These are phyloP conservation scores for Primulina tabacum DNA, from an alignment of 257 asterid genomes.

Conservation along the genomic window DNA sequence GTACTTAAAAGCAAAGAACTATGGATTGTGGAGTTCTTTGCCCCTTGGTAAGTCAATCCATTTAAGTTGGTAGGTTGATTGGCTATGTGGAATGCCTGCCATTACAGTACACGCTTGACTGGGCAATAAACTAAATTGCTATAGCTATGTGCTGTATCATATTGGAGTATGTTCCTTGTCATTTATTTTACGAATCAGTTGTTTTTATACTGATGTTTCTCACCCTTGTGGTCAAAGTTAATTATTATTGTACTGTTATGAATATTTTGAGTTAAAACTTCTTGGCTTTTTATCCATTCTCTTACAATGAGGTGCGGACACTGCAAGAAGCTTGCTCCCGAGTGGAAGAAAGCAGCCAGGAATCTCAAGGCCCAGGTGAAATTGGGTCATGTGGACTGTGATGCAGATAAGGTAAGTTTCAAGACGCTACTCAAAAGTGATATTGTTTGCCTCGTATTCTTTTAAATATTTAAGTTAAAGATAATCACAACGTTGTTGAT, in stretches of 20 bases:
- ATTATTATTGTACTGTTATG: neutral
- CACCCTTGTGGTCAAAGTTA: neutral
- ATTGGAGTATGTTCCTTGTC: neutral
- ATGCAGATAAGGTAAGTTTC: slow-evolving; percentile 72
- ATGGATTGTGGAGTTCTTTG: slow-evolving; percentile 96
- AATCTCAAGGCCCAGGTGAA: slow-evolving; percentile 88
- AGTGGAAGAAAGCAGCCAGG: slow-evolving; percentile 96
- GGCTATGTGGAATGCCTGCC: neutral
- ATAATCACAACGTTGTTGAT: slow-evolving; percentile 11
- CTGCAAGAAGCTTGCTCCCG: slow-evolving; percentile 98
- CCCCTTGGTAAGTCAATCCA: slow-evolving; percentile 73
- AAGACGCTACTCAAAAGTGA: slow-evolving; percentile 8
- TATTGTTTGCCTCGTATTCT: slow-evolving; percentile 3
- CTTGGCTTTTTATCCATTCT: slow-evolving; percentile 9
- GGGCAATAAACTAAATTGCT: neutral
- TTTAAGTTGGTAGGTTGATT: neutral
- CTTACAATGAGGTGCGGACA: slow-evolving; percentile 80
- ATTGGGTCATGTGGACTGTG: slow-evolving; percentile 97
- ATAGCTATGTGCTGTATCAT: neutral
- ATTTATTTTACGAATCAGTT: neutral
- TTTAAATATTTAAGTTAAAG: slow-evolving; percentile 7
- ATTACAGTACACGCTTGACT: neutral
- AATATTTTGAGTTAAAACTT: slow-evolving; percentile 4
- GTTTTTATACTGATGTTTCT: neutral
- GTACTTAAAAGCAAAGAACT: slow-evolving; percentile 87